Evolutionary conservation across 2,329 filamentous ascomycete species (phyloP), one percentile per base, ranked within the genome.

Genomic region (Metarhizium humberi): DNA sequence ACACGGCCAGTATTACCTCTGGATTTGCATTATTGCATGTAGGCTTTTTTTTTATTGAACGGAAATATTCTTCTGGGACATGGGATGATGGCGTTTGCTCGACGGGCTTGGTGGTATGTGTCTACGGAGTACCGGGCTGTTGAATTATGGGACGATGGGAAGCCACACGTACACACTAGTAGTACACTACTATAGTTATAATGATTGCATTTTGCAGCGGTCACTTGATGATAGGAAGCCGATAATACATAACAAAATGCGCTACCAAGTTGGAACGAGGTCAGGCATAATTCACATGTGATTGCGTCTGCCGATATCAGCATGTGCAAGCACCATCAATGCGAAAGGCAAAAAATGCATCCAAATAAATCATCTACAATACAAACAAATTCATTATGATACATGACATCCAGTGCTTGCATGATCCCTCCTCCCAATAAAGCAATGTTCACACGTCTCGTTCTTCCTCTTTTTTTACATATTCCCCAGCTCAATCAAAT

Each of bases 401-500:
- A 58, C 56, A 56, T 46, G 51, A 25, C 42, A 30, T 8, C 0
- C 50, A 53, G 7, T 25, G n/a, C n/a, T 49, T 30, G 25, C 8
- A 16, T 30, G 3, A 30, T 49, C 2, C 29, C 7, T 49, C n/a
- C 16, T 18, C 10, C 45, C 8, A 7, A 5, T 25, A 5, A 6
- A 25, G 6, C 45, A 10, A 11, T 48, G 3, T 13, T 34, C 48
- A 50, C 14, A 7, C 38, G 14, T n/a, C 38, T 16, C 8, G 5
- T 25, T 25, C 14, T 40, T 40, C 11, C 14, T 40, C 11, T 5
- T 13, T 40, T 14, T 14, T 5, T 40, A 11, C 5, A 13, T 40
- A 40, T 11, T 11, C 38, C 7, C 10, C 32, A 34, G 1, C 25
- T 36, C 5, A 11, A 14, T 65, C 59, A 69, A 30, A 69, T 64